Conservation (phyloP, 768 basidiomycete species). For the Hygrocybe coccinea region DNA sequence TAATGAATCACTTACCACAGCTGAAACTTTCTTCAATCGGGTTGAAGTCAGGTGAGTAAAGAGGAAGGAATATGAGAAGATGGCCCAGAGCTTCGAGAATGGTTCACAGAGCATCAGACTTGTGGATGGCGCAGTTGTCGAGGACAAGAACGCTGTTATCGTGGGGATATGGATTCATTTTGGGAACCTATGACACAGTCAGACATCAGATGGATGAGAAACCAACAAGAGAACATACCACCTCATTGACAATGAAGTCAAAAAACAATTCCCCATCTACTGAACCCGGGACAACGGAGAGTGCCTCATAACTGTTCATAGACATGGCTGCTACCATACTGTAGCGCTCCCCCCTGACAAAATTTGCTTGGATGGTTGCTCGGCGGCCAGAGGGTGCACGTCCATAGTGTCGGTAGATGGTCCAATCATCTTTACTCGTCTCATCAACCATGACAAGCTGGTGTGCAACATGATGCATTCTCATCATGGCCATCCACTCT, state of each 20-base stretch:
- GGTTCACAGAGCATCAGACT: constrained; percentile 17
- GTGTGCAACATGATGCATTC: constrained; percentile 8
- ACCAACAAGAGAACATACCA: constrained; percentile 15
- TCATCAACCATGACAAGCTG: constrained; percentile 29
- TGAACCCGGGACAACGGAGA: constrained; percentile 23
- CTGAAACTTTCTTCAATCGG: constrained; percentile 29
- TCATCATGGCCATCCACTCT: constrained; percentile 10
- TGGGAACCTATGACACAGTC: constrained; percentile 12
- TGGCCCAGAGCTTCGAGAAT: constrained; percentile 18
- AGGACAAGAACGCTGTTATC: constrained; percentile 24
- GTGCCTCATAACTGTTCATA: constrained; percentile 22
- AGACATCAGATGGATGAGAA: neutral
- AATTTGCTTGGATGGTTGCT: constrained; percentile 12
- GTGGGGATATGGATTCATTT: constrained; percentile 26
- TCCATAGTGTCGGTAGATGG: constrained; percentile 23
- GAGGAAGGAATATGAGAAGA: constrained; percentile 21
- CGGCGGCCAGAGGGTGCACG: constrained; percentile 17
- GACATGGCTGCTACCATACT: constrained; percentile 26
- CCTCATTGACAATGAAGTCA: constrained; percentile 26
- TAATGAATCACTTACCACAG: neutral
- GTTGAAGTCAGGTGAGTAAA: constrained; percentile 32
- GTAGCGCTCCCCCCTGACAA: constrained; percentile 21
- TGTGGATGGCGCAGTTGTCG: constrained; percentile 31
- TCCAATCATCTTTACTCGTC: constrained; percentile 28
- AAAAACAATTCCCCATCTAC: constrained; percentile 27